Conservation (phyloP, 2,329 filamentous ascomycete genomes). For the Alternaria metachromatica region DNA sequence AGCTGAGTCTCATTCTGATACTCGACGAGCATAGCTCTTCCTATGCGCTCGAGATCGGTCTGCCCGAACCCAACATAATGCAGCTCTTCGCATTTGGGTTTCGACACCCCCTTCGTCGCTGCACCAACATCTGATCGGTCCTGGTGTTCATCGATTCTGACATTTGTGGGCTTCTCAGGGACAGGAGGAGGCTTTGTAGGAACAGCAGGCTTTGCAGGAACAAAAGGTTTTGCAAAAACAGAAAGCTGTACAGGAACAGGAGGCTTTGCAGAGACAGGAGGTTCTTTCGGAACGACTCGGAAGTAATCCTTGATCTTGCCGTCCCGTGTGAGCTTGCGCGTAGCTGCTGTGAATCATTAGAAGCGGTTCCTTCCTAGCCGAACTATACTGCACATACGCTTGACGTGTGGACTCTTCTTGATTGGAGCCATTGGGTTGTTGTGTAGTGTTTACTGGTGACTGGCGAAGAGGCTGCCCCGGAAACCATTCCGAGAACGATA, state of each 20-base stretch:
- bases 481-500: background rate
- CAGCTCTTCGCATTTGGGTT: background rate
- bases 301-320: background rate
- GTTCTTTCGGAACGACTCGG: background rate
- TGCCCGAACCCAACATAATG: background rate
- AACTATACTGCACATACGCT: background rate
- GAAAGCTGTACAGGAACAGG: background rate
- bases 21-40: background rate
- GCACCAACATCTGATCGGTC: background rate
- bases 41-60: background rate
- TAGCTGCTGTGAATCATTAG: background rate
- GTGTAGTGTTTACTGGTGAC: background rate
- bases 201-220: background rate
- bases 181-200: background rate
- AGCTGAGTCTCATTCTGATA: fast-evolving
- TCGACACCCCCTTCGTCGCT: background rate
- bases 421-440: background rate
- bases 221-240: background rate
- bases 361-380: background rate
- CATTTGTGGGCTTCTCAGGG: background rate
- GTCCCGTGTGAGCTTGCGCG: background rate
- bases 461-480: background rate
- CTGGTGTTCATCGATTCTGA: background rate
- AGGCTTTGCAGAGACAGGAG: background rate
- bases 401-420: background rate